phyloP scores from a whole-genome alignment of 163 green algal species.

The Dunaliella salina region DNA sequence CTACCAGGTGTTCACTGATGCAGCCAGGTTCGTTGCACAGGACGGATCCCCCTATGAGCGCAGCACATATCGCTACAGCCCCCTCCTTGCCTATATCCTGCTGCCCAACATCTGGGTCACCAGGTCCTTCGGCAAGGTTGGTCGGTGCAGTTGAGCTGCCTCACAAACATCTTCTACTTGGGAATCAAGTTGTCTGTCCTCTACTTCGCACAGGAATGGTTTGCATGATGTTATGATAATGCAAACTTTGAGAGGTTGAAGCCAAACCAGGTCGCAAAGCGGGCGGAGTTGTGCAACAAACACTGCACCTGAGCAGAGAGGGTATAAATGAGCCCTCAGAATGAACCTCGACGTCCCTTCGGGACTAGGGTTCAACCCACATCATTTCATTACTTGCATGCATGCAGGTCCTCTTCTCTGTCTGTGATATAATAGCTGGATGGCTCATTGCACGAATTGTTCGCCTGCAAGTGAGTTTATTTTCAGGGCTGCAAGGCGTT shows the following conservation, averaged over 20 bases:
- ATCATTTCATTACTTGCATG: too few species aligned
- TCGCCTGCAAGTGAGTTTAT: not conserved
- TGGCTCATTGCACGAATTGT: not conserved
- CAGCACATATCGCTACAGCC: constrained; percentile 85
- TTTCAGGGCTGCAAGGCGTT: too few species aligned
- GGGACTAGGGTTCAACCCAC: too few species aligned
- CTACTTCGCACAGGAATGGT: not conserved
- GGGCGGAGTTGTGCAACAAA: too few species aligned
- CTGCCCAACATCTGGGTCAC: constrained; percentile 77
- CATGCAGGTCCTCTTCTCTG: not conserved
- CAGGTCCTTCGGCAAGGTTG: constrained; percentile 70
- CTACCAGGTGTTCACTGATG: constrained; percentile 73
- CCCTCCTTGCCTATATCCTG: constrained; percentile 77
- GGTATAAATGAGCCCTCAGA: too few species aligned
- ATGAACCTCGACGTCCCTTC: too few species aligned
- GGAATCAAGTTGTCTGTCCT: not conserved
- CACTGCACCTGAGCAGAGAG: too few species aligned
- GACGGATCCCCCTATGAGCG: constrained; percentile 62
- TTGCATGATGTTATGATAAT: too few species aligned
- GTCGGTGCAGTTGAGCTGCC: not conserved
- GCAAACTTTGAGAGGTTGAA: not conserved
- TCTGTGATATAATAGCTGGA: not conserved
- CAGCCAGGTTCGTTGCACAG: constrained; percentile 35
- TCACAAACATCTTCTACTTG: not conserved
- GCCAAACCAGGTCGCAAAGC: too few species aligned